Evolutionary conservation across 140 eudicot genomes (phyloP).

Genomic region (Stevia rebaudiana): DNA sequence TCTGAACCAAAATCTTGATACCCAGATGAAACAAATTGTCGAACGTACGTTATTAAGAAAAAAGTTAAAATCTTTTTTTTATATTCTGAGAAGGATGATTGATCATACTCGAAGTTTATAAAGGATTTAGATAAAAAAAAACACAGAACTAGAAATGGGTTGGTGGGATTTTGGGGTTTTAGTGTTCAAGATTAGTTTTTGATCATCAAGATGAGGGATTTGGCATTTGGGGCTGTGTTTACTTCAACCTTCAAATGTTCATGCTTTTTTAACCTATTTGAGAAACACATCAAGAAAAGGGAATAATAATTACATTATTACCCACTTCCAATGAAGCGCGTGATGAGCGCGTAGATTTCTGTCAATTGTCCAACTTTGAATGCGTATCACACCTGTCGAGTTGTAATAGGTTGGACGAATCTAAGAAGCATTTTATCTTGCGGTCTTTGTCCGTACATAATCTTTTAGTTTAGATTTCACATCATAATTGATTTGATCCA

Average conservation of each 20-base stretch:
- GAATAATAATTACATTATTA: too few relatives aligned
- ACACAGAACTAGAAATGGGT: conserved; percentile 9
- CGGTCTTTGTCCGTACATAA: conserved; percentile 28
- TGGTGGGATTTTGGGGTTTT: conserved; percentile 9
- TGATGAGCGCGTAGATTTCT: conserved; percentile 25
- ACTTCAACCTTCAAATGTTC: conserved; percentile 22
- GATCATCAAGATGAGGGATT: conserved; percentile 6
- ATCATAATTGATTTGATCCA: background rate
- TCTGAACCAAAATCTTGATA: conserved; percentile 20
- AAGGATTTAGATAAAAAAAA: background rate
- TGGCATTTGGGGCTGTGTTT: conserved; percentile 25
- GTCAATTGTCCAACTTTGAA: conserved; percentile 25
- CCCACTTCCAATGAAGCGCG: conserved; percentile 31
- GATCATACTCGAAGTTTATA: background rate
- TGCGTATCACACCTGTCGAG: conserved; percentile 34
- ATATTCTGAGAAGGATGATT: background rate
- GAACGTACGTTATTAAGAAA: background rate
- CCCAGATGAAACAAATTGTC: background rate
- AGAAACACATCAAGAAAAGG: conserved; percentile 18
- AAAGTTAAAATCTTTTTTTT: background rate
- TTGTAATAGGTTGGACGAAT: conserved; percentile 6
- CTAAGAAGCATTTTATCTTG: conserved; percentile 1
- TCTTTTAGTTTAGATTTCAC: conserved; percentile 3
- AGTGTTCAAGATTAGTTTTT: conserved; percentile 15
- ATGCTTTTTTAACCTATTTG: conserved; percentile 36